Evolutionary conservation across 306 rosid species (phyloP).

Genomic region (Sicyos baderoa): DNA sequence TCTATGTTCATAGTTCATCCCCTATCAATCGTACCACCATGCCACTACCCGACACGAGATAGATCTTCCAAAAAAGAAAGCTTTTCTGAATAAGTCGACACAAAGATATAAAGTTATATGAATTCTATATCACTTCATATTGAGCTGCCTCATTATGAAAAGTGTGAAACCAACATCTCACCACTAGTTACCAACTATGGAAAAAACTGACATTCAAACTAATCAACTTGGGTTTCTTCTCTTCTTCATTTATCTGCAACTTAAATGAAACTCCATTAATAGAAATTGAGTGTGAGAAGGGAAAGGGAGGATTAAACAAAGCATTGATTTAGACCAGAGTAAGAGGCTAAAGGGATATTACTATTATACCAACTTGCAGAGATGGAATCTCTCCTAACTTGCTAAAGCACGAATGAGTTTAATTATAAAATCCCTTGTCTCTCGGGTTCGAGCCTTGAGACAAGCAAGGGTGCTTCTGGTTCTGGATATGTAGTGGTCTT

Average conservation of each 20-base stretch:
- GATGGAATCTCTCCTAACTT: not conserved
- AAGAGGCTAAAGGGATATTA: not conserved
- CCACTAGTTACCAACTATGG: not conserved
- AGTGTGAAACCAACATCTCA: constrained; percentile 1
- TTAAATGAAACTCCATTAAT: not conserved
- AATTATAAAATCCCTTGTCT: no score
- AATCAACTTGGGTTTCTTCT: not conserved
- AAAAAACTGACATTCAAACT: not conserved
- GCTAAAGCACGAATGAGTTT: no score
- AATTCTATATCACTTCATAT: not conserved
- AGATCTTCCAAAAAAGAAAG: not conserved
- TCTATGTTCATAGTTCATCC: not conserved
- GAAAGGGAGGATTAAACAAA: not conserved
- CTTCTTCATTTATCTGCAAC: constrained; percentile 3
- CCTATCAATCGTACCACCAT: not conserved
- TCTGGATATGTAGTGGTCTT: no score
- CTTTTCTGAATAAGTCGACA: not conserved
- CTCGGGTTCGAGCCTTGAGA: no score
- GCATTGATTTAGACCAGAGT: not conserved
- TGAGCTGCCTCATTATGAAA: not conserved
- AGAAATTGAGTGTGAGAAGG: constrained; percentile 4
- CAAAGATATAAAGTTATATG: not conserved
- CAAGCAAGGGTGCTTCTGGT: no score
- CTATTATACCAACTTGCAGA: not conserved
- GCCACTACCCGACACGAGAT: not conserved